Base-by-base conservation (phyloP, 1,284 basidiomycete species). In the Pterula multifida region DNA sequence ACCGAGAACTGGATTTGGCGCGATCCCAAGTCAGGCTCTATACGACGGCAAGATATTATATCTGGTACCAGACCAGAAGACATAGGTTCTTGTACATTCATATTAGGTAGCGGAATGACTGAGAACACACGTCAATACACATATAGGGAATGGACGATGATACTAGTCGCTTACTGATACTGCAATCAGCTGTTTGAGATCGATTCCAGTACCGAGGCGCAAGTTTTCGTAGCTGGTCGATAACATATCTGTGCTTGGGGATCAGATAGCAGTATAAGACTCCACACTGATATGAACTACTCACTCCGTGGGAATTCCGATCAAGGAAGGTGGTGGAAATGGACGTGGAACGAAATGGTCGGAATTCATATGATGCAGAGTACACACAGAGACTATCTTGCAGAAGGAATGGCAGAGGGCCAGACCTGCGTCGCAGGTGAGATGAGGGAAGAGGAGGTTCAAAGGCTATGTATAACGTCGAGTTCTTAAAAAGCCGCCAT, bases 101-200 rank as follows among this genome's bases (percentile, higher is more conserved):
- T 60, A 56, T 69, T 63, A 36, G 71, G 72, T 46, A 76, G 63
- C 23, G 77, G 77, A 52, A 79, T 66, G 59, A 78, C 78, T 79
- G 44, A 25, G n/a, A n/a, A n/a, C n/a, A n/a, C n/a, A n/a, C n/a
- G n/a, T n/a, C n/a, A n/a, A n/a, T n/a, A n/a, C n/a, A n/a, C n/a
- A n/a, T n/a, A n/a, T n/a, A n/a, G n/a, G n/a, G n/a, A n/a, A n/a
- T n/a, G 45, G 36, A 51, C 1, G 21, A 11, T 11, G 2, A 13
- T 50, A 39, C 12, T 11, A 36, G 6, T 24, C 15, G 67, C 79
- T 52, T 58, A 85, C 85, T 72, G 55, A 87, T 72, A 45, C 85
- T 81, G 65, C 81, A 85, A 63, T 87, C 81, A 19, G 85, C 73
- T 0, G 79, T 82, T 57, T 85, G 79, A 54, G 75, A 72, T 56